Base-by-base conservation (phyloP, 768 basidiomycete species). In the Rhodosporidiobolus sp. region DNA sequence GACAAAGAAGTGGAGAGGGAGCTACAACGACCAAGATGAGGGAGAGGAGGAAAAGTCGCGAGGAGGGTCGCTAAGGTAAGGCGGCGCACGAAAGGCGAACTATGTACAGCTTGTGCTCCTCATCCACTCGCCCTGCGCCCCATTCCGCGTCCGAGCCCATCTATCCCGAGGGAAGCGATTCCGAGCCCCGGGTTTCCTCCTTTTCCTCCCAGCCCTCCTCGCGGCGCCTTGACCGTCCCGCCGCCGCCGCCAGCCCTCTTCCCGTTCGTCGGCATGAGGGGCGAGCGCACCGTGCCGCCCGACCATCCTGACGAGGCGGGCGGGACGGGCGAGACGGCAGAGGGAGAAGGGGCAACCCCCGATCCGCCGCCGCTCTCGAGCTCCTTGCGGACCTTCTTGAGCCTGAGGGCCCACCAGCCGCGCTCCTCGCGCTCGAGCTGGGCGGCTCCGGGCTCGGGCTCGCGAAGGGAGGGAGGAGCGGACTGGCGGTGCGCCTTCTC, bases 321-420 rank as follows among this genome's bases (percentile, higher is more conserved):
- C 8, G 17, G 48, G 48, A 4, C 48, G 48, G 48, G 48, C 48
- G 48, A 49, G 48, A 19, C 17, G 10, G 38, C 38, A 43, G 38
- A 7, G 8, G 38, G 8, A 14, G 38, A 7, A 14, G 38, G 38
- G 8, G 38, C 14, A n/a, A n/a, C n/a, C n/a, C n/a, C n/a, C n/a
- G n/a, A n/a, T n/a, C n/a, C n/a, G 8, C 38, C 32, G 0, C 22
- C 10, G 14, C 45, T 57, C 65, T 67, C 63, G 57, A 77, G 53
- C 55, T 79, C 79, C 32, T 48, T 55, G 63, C 60, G 34, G 17
- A 89, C 85, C 73, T 88, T 85, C 75, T 86, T 86, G 74, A 90
- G 89, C 56, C 88, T 81, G 53, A 87, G 75, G 20, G 86, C 83
- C 90, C 90, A 91, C 88, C 88, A 90, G 8, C 86, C 87, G 0